A percentile compares a stretch with the other conserved stretches of the same genome.
These are phyloP conservation scores for Ogataea polymorpha DNA, from an alignment of 805 yeast genomes.

Conservation along the genomic window DNA sequence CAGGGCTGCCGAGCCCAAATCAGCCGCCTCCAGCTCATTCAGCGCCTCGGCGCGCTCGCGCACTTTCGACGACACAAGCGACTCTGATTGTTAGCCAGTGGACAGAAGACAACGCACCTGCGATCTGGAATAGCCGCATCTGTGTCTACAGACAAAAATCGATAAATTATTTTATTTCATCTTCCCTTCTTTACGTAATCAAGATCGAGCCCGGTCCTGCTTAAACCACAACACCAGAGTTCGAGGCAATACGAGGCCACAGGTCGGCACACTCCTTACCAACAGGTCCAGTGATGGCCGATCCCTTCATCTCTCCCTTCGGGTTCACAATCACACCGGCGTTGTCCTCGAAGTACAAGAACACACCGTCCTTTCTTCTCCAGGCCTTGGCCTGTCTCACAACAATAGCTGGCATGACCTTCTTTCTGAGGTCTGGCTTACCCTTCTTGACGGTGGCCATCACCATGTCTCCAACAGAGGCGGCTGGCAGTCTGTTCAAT, in stretches of 20 bases:
- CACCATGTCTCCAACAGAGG: constrained; percentile 99
- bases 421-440: constrained; percentile 99
- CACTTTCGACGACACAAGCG: constrained; percentile 47
- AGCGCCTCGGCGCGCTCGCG: constrained; percentile 56
- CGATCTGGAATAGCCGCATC: not conserved
- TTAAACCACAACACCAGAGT: constrained; percentile 99
- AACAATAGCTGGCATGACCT: constrained; percentile 99
- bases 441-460: constrained; percentile 99
- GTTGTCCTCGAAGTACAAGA: constrained; percentile 99
- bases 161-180: constrained; percentile 10
- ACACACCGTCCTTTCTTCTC: constrained; percentile 99
- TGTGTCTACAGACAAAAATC: not conserved
- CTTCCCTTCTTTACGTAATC: constrained; percentile 21
- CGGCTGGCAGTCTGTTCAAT: constrained; percentile 99
- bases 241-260: constrained; percentile 99
- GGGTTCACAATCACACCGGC: constrained; percentile 99
- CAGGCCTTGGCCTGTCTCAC: constrained; percentile 99
- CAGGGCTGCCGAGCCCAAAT: constrained; percentile 15
- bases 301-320: constrained; percentile 99
- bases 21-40: constrained; percentile 34
- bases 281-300: constrained; percentile 99
- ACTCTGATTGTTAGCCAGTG: constrained; percentile 9
- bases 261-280: constrained; percentile 99
- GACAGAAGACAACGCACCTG: not conserved
- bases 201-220: constrained; percentile 13